Conservation (phyloP, 1,139 yeast genomes). For the Suhomyces panamericanus region DNA sequence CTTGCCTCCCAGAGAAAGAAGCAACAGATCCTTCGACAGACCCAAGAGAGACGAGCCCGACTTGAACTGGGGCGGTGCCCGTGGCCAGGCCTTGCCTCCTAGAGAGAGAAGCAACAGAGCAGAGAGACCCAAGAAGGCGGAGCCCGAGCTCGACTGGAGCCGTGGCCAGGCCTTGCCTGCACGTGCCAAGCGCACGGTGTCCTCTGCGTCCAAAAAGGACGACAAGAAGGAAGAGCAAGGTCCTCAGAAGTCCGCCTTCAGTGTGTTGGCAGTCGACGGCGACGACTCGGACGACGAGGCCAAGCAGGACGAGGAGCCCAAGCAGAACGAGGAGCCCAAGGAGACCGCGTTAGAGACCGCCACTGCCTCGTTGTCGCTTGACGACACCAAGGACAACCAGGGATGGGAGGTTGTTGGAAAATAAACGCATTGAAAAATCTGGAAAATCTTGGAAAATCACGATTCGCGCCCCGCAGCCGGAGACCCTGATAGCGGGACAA, state of each 20-base stretch:
- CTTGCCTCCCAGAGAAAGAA: slow-evolving; percentile 35
- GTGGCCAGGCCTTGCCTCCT: slow-evolving; percentile 23
- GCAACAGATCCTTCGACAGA: slow-evolving; percentile 32
- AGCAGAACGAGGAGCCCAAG: slow-evolving; percentile 20
- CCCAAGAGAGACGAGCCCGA: slow-evolving; percentile 51
- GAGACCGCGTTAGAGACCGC: slow-evolving; percentile 38
- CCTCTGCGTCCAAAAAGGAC: slow-evolving; percentile 20
- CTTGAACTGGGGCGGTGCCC: slow-evolving; percentile 52
- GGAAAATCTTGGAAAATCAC: no score
- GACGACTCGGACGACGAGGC: slow-evolving; percentile 60
- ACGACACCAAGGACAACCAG: slow-evolving; percentile 38
- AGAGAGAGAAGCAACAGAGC: slow-evolving; percentile 20
- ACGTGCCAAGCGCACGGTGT: slow-evolving; percentile 18
- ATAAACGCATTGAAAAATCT: slow-evolving; percentile 10
- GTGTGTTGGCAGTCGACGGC: slow-evolving; percentile 62
- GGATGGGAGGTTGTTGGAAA: slow-evolving; percentile 71
- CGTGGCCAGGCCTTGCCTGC: slow-evolving; percentile 35
- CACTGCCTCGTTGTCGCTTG: slow-evolving; percentile 44
- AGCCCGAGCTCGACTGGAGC: slow-evolving; percentile 32
- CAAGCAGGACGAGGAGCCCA: slow-evolving; percentile 35
- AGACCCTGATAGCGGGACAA: background rate
- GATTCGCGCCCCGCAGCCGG: no score
- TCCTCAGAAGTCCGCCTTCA: slow-evolving; percentile 59
- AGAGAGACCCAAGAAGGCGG: slow-evolving; percentile 27
- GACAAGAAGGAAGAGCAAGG: slow-evolving; percentile 37